Evolutionary conservation across 148 eudicot species (phyloP).

Genomic region (Hydrangea macrophylla): DNA sequence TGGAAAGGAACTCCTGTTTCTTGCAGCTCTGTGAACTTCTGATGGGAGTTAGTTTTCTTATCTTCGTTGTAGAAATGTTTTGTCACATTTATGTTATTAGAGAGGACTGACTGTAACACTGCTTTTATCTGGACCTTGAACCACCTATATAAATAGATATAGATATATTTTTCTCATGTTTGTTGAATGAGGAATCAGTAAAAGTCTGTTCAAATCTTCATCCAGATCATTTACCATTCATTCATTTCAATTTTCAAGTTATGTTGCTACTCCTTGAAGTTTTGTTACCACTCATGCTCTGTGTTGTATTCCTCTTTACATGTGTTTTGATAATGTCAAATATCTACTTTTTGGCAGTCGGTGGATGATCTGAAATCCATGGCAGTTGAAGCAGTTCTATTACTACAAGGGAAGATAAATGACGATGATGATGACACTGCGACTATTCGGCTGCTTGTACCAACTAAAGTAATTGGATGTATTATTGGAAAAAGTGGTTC

Average conservation of each 20-base stretch:
- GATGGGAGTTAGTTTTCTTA: neutral
- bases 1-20: neutral
- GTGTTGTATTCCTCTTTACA: neutral
- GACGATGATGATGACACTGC: slow-evolving; percentile 69
- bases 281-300: neutral
- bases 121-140: too few relatives aligned
- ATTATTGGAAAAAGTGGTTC: slow-evolving; percentile 91
- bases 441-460: slow-evolving; percentile 59
- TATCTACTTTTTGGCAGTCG: slow-evolving; percentile 40
- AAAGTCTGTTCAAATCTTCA: neutral
- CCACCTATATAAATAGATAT: too few relatives aligned
- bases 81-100: neutral
- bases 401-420: slow-evolving; percentile 92
- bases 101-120: neutral
- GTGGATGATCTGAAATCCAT: slow-evolving; percentile 73
- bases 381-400: slow-evolving; percentile 89
- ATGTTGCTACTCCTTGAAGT: too few relatives aligned
- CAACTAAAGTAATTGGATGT: slow-evolving; percentile 82
- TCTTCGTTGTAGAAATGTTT: neutral
- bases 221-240: neutral
- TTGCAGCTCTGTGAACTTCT: neutral
- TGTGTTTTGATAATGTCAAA: slow-evolving; percentile 11
- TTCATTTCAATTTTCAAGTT: too few relatives aligned
- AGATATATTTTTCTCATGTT: neutral
- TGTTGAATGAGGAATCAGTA: neutral